These are phyloP conservation scores for Casuarina equisetifolia DNA, from an alignment of 306 rosid species.

Conservation along the genomic window DNA sequence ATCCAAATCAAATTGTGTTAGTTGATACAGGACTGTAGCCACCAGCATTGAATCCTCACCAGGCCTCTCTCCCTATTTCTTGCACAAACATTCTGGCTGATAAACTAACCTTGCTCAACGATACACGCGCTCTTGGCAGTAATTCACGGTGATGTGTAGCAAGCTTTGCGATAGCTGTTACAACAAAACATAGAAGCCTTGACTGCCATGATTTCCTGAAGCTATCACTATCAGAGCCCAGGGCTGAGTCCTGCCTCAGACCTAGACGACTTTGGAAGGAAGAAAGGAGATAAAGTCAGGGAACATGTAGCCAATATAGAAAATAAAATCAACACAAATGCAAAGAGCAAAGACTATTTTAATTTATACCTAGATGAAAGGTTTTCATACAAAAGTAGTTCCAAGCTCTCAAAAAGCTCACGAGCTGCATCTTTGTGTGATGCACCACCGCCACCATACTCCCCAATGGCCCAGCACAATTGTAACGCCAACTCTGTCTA, in stretches of 20 bases:
- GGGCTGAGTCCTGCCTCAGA: constrained; percentile 60
- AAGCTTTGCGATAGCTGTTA: constrained; percentile 95
- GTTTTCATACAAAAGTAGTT: constrained; percentile 88
- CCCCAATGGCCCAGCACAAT: constrained; percentile 98
- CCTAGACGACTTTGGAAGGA: constrained; percentile 71
- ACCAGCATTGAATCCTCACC: background rate
- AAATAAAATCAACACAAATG: constrained; percentile 19
- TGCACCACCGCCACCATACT: constrained; percentile 93
- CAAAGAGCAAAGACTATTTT: constrained; percentile 16
- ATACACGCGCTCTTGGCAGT: constrained; percentile 84
- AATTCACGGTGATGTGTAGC: constrained; percentile 89
- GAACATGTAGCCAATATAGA: constrained; percentile 16
- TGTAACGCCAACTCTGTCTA: constrained; percentile 94
- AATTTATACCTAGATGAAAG: constrained; percentile 77
- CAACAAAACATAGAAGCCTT: constrained; percentile 89
- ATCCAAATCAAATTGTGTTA: constrained; percentile 4
- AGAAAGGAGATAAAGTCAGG: constrained; percentile 21
- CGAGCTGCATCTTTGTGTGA: constrained; percentile 97
- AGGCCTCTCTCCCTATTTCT: no score
- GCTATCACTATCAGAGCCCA: constrained; percentile 46
- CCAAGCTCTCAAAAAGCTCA: constrained; percentile 96
- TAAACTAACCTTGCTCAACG: constrained; percentile 82
- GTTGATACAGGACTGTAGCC: background rate
- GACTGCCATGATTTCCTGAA: constrained; percentile 79
- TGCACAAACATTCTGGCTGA: background rate